Base-by-base conservation (phyloP, 2,329 filamentous ascomycete genomes). In the Botrytis medusae region DNA sequence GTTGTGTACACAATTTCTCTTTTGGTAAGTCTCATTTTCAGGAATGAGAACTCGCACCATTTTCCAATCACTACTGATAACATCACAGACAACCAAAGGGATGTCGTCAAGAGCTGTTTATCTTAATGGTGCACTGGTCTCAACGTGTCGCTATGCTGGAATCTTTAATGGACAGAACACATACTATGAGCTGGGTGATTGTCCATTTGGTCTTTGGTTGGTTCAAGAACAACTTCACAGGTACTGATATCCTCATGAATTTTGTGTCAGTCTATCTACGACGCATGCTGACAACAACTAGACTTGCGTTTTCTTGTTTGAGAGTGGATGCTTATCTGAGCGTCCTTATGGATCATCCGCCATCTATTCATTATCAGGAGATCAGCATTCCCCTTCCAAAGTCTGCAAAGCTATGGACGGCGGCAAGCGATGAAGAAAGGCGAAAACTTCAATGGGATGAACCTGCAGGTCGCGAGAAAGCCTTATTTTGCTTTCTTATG, bases 361-460 rank as follows among this genome's bases (percentile, higher is more conserved):
- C 59, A 5, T 64, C 69, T n/a, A 44, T 71, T n/a, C 59, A 59
- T 22, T 71, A 71, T 48, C 69, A 63, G 37, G 69, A 71, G 34
- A 64, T 71, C 32, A 71, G 69, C 32, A 71, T 71, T 59, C 69
- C 69, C 3, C 18, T 71, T 20, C 69, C 69, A 51, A 71, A 71
- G 18, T 64, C 69, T 25, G 40, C 44, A 8, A 63, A 54, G 8
- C 59, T 71, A 18, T 71, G 69, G 59, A 64, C 29, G 1, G 44
- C 44, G 22, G 34, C 69, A 9, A 71, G 42, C 10, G 69, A 71
- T 22, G 60, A 71, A 32, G 69, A 71, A n/a, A 46, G 69, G 8
- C 69, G 69, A 14, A 48, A 12, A 51, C 69, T 71, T 37, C 69
- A 71, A 32, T 71, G 59, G 69, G 16, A 71, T 25, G 69, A 64